A percentile compares a stretch with the other conserved stretches of the same genome.
Conservation (phyloP, 306 rosid genomes). For the Trifolium dubium region DNA sequence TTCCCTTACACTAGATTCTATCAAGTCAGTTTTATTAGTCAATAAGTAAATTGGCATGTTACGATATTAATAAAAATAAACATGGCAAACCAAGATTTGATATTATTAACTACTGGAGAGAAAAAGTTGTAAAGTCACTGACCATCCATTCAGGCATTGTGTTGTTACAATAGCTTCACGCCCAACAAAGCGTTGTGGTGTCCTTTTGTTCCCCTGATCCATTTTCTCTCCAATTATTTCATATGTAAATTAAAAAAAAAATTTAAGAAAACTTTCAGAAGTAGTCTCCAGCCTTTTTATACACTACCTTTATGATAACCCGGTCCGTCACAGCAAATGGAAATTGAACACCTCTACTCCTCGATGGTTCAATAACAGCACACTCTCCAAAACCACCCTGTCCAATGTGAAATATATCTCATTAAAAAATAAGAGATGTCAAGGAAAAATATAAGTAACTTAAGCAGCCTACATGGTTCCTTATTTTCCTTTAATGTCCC, state of each 20-base stretch:
- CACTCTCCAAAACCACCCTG: conserved; percentile 80
- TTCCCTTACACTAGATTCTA: conserved; percentile 6
- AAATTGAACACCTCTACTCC: conserved; percentile 95
- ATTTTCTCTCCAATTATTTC: conserved; percentile 45
- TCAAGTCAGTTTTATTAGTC: conserved; percentile 2
- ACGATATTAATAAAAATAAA: not conserved
- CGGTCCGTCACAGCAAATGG: conserved; percentile 93
- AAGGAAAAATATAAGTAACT: conserved; percentile 27
- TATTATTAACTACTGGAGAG: conserved; percentile 7
- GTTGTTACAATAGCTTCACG: conserved; percentile 98
- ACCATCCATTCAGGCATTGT: conserved; percentile 99
- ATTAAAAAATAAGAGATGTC: conserved; percentile 36
- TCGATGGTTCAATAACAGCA: conserved; percentile 61
- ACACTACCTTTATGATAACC: conserved; percentile 87
- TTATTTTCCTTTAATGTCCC: conserved; percentile 7
- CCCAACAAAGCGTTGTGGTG: conserved; percentile 96
- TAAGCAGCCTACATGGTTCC: conserved; percentile 10
- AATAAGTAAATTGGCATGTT: conserved; percentile 19
- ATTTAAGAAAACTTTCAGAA: conserved; percentile 1
- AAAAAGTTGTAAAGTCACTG: conserved; percentile 43
- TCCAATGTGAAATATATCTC: conserved; percentile 56
- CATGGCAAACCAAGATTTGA: conserved; percentile 35
- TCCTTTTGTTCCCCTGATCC: conserved; percentile 96
- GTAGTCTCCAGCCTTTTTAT: conserved; percentile 13
- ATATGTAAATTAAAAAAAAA: not conserved